Conservation (phyloP, 1,139 yeast species). For the Keqinozyma sinolaborantium region DNA sequence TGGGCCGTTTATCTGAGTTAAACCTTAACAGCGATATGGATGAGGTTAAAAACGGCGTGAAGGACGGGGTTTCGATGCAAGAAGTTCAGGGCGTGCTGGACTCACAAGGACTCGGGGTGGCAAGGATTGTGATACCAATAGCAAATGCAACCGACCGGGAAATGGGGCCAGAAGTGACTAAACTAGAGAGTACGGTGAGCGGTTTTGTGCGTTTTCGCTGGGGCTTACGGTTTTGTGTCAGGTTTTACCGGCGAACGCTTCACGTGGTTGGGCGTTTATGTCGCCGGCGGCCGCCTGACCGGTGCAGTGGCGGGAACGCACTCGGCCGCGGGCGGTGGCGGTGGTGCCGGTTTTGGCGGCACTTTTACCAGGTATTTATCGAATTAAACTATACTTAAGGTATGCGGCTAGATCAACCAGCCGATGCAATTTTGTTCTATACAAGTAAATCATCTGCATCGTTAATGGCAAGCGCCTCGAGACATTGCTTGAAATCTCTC, state of each 20-base stretch:
- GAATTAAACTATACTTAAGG: neutral
- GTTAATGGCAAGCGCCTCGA: conserved; percentile 33
- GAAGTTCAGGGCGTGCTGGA: too few relatives aligned
- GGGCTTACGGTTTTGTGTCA: neutral
- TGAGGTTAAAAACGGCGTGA: too few relatives aligned
- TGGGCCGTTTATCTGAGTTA: too few relatives aligned
- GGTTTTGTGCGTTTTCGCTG: neutral
- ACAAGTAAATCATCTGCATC: conserved; percentile 29
- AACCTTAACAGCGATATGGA: too few relatives aligned
- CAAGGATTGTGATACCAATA: too few relatives aligned
- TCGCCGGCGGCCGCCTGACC: neutral
- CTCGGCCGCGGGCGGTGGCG: too few relatives aligned
- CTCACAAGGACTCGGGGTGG: too few relatives aligned
- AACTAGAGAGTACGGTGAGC: too few relatives aligned
- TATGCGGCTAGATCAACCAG: neutral
- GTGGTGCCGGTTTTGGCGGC: too few relatives aligned
- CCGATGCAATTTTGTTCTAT: conserved; percentile 1
- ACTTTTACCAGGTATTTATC: neutral
- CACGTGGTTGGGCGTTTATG: neutral
- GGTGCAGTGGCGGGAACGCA: neutral
- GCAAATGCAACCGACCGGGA: too few relatives aligned
- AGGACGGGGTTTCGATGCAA: too few relatives aligned
- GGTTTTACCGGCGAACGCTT: neutral
- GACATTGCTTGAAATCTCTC: conserved; percentile 39
- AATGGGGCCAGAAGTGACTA: too few relatives aligned